Percentiles rank a stretch among this genome's conserved stretches.
Evolutionary conservation across 768 basidiomycete genomes (phyloP).

Genomic region (Podaxis mareebaensis): DNA sequence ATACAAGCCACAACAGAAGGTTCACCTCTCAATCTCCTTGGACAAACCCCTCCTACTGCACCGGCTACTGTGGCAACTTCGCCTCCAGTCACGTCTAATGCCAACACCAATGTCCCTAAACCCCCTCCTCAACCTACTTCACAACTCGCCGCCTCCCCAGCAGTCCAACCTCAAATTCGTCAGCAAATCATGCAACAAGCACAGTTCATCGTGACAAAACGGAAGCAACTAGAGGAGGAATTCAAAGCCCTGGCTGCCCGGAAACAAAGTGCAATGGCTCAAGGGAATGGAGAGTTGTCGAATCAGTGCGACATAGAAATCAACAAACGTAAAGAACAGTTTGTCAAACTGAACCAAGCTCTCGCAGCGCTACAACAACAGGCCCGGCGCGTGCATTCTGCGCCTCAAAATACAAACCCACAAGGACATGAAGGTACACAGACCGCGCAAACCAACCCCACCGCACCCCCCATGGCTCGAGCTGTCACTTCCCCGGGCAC

Average conservation of each 20-base stretch:
- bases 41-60: slow-evolving; percentile 22
- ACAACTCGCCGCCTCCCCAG: slow-evolving; percentile 3
- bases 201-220: background rate
- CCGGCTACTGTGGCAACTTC: slow-evolving; percentile 20
- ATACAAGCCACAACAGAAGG: slow-evolving; percentile 15
- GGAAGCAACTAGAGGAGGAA: slow-evolving; percentile 13
- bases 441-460: background rate
- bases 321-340: slow-evolving; percentile 16
- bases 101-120: slow-evolving; percentile 19
- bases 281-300: slow-evolving; percentile 21
- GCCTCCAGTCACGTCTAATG: background rate
- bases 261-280: slow-evolving; percentile 17
- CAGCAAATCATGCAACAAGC: slow-evolving; percentile 6
- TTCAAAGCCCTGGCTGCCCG: background rate
- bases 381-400: slow-evolving; percentile 8
- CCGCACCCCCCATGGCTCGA: background rate
- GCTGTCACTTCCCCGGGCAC: slow-evolving; percentile 6
- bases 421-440: slow-evolving; percentile 6
- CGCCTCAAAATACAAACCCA: background rate
- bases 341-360: slow-evolving; percentile 15
- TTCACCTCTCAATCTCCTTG: slow-evolving; percentile 12
- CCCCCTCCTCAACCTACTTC: slow-evolving; percentile 17
- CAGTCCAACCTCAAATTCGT: slow-evolving; percentile 22
- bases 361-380: slow-evolving; percentile 15
- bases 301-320: slow-evolving; percentile 17